A percentile compares a stretch with the other conserved stretches of the same genome.
Conservation (phyloP, 116 monocot species). For the Iris pallida region DNA sequence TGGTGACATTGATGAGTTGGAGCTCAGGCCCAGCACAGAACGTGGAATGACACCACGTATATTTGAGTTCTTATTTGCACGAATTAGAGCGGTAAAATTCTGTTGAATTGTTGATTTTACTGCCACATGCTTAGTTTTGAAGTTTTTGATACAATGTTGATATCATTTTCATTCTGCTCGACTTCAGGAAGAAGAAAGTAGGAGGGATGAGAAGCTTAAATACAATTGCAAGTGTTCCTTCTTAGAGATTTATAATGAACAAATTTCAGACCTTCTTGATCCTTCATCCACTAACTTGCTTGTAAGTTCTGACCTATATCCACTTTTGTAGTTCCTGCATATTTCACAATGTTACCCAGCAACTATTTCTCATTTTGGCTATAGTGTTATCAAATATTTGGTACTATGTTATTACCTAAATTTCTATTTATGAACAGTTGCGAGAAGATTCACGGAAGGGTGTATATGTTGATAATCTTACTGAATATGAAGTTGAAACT, state of each 20-base stretch:
- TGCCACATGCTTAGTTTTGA: too few relatives aligned
- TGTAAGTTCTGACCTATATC: conserved; percentile 31
- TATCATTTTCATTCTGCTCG: neutral
- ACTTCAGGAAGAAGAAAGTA: conserved; percentile 89
- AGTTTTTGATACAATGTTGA: conserved; percentile 2
- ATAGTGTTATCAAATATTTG: neutral
- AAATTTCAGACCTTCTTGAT: conserved; percentile 92
- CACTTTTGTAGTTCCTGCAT: neutral
- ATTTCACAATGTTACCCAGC: neutral
- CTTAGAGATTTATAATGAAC: conserved; percentile 96
- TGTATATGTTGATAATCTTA: conserved; percentile 92
- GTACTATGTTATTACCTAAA: neutral
- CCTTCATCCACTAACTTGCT: conserved; percentile 82
- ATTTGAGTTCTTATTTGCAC: conserved; percentile 95
- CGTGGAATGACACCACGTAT: conserved; percentile 95
- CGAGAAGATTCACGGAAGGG: conserved; percentile 77
- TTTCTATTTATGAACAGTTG: conserved; percentile 32
- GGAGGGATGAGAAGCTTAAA: conserved; percentile 85
- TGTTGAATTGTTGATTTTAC: too few relatives aligned
- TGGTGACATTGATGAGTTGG: conserved; percentile 74
- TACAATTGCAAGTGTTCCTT: conserved; percentile 96
- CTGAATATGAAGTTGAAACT: conserved; percentile 77
- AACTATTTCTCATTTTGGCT: neutral
- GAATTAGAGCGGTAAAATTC: conserved; percentile 78
- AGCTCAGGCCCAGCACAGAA: conserved; percentile 48